These are phyloP conservation scores for Eimeria acervulina DNA, from an alignment of 169 alveolate genomes.

Conservation along the genomic window DNA sequence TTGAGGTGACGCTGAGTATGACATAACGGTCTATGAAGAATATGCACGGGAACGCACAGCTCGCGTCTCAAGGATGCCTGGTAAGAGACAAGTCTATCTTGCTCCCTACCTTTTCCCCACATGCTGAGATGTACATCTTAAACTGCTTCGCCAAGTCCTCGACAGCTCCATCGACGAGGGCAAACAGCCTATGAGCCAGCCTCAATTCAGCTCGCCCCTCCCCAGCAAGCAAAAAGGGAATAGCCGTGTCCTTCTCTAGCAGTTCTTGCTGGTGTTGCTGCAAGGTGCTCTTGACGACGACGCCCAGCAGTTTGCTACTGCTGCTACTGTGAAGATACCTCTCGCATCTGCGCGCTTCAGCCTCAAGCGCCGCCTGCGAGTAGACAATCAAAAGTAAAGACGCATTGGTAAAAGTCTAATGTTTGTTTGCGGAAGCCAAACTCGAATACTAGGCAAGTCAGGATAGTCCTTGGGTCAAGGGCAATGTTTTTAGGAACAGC, in stretches of 20 bases:
- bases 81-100: neutral
- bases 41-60: neutral
- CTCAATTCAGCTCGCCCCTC: slow-evolving; percentile 81
- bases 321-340: slow-evolving; percentile 81
- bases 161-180: slow-evolving; percentile 84
- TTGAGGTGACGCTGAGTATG: neutral
- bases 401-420: neutral
- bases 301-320: slow-evolving; percentile 77
- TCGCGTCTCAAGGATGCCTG: neutral
- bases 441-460: neutral
- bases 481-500: neutral
- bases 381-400: neutral
- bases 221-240: slow-evolving; percentile 76
- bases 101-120: slow-evolving; percentile 82
- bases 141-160: slow-evolving; percentile 83
- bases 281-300: slow-evolving; percentile 79
- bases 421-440: neutral
- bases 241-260: slow-evolving; percentile 82
- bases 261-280: slow-evolving; percentile 80
- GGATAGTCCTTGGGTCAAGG: neutral
- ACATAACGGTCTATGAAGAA: neutral
- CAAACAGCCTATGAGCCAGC: slow-evolving; percentile 83
- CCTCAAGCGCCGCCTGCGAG: slow-evolving; percentile 81
- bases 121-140: slow-evolving; percentile 82
- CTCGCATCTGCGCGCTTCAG: slow-evolving; percentile 82